Evolutionary conservation across 2,329 filamentous ascomycete species (phyloP), one percentile per base, ranked within the genome.

Genomic region (Lasiodiplodia hormozganensis): DNA sequence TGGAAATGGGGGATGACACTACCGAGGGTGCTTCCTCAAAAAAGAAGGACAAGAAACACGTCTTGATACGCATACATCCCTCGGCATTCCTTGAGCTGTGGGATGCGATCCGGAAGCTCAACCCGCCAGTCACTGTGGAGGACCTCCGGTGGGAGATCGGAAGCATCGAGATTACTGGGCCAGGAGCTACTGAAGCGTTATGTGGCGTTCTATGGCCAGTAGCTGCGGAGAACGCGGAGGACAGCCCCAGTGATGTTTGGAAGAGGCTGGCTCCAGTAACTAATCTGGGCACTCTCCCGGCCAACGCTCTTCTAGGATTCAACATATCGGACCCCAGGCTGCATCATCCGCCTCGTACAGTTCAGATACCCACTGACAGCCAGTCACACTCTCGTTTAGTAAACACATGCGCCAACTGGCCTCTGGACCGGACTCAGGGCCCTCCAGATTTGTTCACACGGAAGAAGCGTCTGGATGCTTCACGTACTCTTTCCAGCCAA

Each of bases 41-140:
- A 43, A 71, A 79, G 80, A 77, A 79, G 68, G 69, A 75, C 25
- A 85, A 82, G 73, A 83, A 84, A 62, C 86, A 85, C 70, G 76
- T 92, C 0, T 88, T 95, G 68, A 79, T 97, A 64, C 86, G 94
- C 67, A 82, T 95, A 1, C 95, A 98, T 77, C 96, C 96, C 2
- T 90, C 94, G 23, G 90, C 91, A 7, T 95, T 93, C 74, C 80
- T 89, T 1, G 87, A 92, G 72, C 78, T 90, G 0, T 94, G 92
- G 83, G 83, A 88, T 25, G 85, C 90, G 69, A 77, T 93, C 2
- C 74, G 89, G 18, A 82, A 83, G 2, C 78, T 89, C 1, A 82
- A 83, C 21, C 90, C 90, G 1, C 82, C 83, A 4, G 83, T 92
- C 7, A 86, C 85, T 36, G 82, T 92, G 8, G 89, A 92, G 72